Conservation (phyloP, 176 grass and related monocot species). For the Triticum monococcum region DNA sequence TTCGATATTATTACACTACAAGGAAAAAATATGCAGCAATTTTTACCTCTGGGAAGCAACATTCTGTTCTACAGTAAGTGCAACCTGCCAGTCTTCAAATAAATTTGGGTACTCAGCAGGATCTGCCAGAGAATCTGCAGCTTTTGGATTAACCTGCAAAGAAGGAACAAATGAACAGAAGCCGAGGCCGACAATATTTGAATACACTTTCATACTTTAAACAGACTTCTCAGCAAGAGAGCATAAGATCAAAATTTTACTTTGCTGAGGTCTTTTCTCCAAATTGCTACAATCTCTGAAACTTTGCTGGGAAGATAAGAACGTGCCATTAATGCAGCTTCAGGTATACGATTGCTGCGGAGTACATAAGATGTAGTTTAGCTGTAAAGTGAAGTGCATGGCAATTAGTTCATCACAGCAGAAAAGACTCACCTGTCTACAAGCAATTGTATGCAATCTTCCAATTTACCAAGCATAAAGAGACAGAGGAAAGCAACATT, state of each 20-base stretch:
- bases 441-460: conserved; percentile 90
- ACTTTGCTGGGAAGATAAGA: conserved; percentile 99
- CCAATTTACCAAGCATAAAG: conserved; percentile 95
- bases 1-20: background rate
- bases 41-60: conserved; percentile 56
- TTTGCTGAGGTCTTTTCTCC: conserved; percentile 93
- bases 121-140: conserved; percentile 96
- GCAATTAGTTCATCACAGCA: background rate
- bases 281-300: conserved; percentile 74
- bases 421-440: conserved; percentile 68
- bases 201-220: background rate
- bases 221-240: background rate
- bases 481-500: conserved; percentile 96
- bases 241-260: conserved; percentile 48
- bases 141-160: conserved; percentile 85
- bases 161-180: conserved; percentile 13
- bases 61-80: conserved; percentile 70
- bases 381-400: background rate
- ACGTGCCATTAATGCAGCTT: conserved; percentile 95
- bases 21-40: background rate
- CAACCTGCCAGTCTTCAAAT: conserved; percentile 94
- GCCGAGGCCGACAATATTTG: background rate
- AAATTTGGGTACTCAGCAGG: conserved; percentile 94
- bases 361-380: conserved; percentile 28
- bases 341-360: conserved; percentile 90